Evolutionary conservation across 2,329 filamentous ascomycete genomes (phyloP).

Genomic region (Aspergillus calidoustus): DNA sequence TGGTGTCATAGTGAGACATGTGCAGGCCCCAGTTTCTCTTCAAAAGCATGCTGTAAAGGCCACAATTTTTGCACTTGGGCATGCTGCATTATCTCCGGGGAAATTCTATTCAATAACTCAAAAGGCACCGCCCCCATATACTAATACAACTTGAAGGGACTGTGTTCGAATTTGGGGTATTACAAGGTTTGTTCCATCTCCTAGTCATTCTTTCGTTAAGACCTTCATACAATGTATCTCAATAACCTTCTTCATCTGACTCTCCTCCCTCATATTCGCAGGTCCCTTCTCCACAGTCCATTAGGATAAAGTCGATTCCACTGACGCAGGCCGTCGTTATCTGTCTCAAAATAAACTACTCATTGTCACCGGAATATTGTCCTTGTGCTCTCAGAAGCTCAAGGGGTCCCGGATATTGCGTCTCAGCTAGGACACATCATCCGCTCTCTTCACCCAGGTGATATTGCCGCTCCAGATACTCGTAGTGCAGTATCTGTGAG

Average conservation of each 20-base stretch:
- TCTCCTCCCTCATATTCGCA: not conserved
- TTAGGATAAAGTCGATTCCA: conserved; percentile 1
- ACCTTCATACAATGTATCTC: not conserved
- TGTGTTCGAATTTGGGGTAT: conserved; percentile 17
- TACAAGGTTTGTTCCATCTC: conserved; percentile 15
- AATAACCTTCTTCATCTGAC: not conserved
- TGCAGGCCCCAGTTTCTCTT: conserved; percentile 20
- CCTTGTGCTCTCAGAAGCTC: not conserved
- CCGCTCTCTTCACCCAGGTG: not conserved
- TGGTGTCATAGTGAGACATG: conserved; percentile 17
- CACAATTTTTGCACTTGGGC: conserved; percentile 20
- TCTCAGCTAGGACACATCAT: not conserved
- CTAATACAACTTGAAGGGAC: not conserved
- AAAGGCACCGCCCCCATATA: not conserved
- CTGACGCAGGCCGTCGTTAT: conserved; percentile 1
- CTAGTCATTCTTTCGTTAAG: not conserved
- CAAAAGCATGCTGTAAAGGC: conserved; percentile 27
- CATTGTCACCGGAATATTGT: not conserved
- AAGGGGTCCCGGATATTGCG: not conserved
- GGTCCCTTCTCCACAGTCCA: not conserved
- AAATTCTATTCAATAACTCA: not conserved
- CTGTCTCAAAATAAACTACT: not conserved
- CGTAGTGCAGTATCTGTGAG: not conserved
- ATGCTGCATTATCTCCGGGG: conserved; percentile 6
- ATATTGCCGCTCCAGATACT: not conserved